Conservation (phyloP, 139 green algal species). For the Chlorella sp. region DNA sequence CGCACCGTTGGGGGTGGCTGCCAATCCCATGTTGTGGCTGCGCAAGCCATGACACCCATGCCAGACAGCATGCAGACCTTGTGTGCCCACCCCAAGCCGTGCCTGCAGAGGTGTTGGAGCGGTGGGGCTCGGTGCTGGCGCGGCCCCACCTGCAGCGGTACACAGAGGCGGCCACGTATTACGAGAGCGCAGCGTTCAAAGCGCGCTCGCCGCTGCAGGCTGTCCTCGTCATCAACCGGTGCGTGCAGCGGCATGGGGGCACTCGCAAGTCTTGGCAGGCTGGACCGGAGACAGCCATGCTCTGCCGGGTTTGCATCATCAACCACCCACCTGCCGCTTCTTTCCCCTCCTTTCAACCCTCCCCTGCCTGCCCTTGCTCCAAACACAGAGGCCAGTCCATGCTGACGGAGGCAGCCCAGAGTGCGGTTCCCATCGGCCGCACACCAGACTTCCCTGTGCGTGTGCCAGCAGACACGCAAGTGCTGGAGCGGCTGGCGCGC, state of each 20-base stretch:
- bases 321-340: too few species aligned
- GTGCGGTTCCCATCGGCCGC: neutral
- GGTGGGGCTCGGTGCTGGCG: constrained; percentile 41
- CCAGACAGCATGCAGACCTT: too few species aligned
- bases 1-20: too few species aligned
- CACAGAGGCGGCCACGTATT: constrained; percentile 26
- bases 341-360: too few species aligned
- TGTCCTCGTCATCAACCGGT: neutral
- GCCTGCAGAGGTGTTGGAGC: constrained; percentile 37
- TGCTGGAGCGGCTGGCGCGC: neutral
- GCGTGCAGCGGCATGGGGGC: too few species aligned
- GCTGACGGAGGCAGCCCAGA: constrained; percentile 27
- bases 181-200: constrained; percentile 6
- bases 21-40: too few species aligned
- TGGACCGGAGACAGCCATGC: too few species aligned
- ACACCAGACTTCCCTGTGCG: constrained; percentile 6
- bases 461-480: neutral
- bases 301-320: too few species aligned
- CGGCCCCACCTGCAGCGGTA: constrained; percentile 13
- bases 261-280: too few species aligned
- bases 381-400: constrained; percentile 36
- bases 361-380: too few species aligned
- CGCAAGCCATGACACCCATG: too few species aligned
- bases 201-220: neutral
- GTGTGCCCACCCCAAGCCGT: too few species aligned